Evolutionary conservation across 768 basidiomycete genomes (phyloP), one percentile per base, ranked within the genome.

Genomic region (Galerina sulciceps): DNA sequence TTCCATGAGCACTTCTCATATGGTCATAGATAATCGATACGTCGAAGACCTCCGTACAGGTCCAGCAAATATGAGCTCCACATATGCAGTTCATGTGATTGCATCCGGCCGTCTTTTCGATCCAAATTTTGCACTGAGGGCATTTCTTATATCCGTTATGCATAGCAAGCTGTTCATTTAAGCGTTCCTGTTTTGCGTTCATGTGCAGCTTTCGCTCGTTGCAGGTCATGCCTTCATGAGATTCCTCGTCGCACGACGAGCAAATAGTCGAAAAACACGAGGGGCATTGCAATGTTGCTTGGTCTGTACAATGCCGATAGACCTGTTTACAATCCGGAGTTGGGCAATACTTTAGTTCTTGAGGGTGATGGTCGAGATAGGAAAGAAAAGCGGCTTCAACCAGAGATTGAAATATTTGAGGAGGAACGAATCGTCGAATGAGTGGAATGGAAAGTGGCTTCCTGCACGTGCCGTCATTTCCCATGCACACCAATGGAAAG

Each of bases 281-380:
- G 5, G 83, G 83, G 57, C 85, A 85, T 52, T 80, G 73, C 63
- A 82, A 65, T 43, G 69, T 58, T 41, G 68, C 58, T 36, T 66
- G 52, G 31, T 55, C 41, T 11, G 62, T 55, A 23, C 70, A 67
- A 44, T 67, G 67, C 46, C 79, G 74, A 70, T 92, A 92, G 4
- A 90, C 80, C 62, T 89, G 86, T 4, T 74, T 76, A 67, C 90
- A 92, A 66, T 90, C 89, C 0, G 91, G 85, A 0, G 88, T 90
- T 2, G 84, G 85, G 71, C 91, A 92, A 59, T 86, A 85, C 52
- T 81, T 80, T 67, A 85, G 85, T 44, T 85, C 83, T 37, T 77
- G 73, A 0, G 85, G 78, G 49, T 84, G 82, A 35, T 79, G 69
- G 41, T 85, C 82, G 42, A 89, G 71, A 66, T 90, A 80, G 0